Percentiles rank a stretch among this genome's conserved stretches.
phyloP scores from a whole-genome alignment of 2,329 filamentous ascomycete species.

The Colletotrichum australisinense region DNA sequence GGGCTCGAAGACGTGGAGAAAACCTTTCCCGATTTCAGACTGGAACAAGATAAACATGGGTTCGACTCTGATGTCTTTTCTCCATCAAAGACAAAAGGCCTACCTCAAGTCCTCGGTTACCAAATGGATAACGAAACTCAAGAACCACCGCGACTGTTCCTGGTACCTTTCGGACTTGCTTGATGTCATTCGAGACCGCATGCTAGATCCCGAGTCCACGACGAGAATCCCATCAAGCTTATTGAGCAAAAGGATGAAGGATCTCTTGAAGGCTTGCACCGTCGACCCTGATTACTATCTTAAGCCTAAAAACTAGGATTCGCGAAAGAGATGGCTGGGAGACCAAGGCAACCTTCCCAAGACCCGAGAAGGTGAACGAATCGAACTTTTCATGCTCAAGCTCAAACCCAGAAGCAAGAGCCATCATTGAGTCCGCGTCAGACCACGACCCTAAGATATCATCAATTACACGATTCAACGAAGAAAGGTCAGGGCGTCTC shows the following conservation, averaged over 20 bases:
- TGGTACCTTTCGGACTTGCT: slow-evolving; percentile 11
- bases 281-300: not conserved
- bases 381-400: not conserved
- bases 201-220: slow-evolving; percentile 8
- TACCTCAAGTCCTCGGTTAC: slow-evolving; percentile 8
- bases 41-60: slow-evolving; percentile 14
- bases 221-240: not conserved
- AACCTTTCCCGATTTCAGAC: slow-evolving; percentile 21
- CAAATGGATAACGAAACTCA: not conserved
- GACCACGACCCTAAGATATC: not conserved
- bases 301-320: not conserved
- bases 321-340: not conserved
- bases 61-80: slow-evolving; percentile 23
- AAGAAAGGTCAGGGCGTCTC: not conserved
- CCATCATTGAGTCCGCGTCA: not conserved
- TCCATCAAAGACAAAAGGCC: not conserved
- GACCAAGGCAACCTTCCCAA: not conserved
- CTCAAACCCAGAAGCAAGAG: not conserved
- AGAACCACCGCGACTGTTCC: not conserved
- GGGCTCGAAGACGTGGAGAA: slow-evolving; percentile 38
- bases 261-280: not conserved
- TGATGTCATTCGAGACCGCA: not conserved
- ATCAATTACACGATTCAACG: not conserved
- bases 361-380: not conserved
- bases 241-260: slow-evolving; percentile 3